A percentile compares a stretch with the other conserved stretches of the same genome.
Evolutionary conservation across 176 grass and related monocot species (phyloP).

Genomic region (Phyllostachys edulis): DNA sequence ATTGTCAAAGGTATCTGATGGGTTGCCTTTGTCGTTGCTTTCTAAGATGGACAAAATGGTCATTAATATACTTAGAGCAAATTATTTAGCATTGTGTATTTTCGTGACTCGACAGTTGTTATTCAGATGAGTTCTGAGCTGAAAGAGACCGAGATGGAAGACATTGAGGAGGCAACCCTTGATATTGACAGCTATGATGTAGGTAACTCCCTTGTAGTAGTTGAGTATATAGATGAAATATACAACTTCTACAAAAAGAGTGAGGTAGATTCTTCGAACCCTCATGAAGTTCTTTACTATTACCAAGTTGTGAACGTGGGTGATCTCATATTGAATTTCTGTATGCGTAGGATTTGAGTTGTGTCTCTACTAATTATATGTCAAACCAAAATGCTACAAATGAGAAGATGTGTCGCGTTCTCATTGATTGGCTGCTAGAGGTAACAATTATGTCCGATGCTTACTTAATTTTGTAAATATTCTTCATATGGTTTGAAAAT

Average conservation of each 20-base stretch:
- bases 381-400: conserved; percentile 69
- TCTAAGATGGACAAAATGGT: conserved; percentile 60
- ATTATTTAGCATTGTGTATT: background rate
- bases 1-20: too few relatives aligned
- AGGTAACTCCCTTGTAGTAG: conserved; percentile 71
- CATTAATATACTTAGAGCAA: background rate
- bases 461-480: background rate
- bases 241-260: conserved; percentile 59
- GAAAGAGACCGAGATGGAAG: conserved; percentile 86
- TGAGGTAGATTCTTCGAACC: conserved; percentile 49
- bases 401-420: conserved; percentile 84
- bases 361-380: conserved; percentile 78
- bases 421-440: conserved; percentile 95
- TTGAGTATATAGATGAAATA: conserved; percentile 85
- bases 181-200: conserved; percentile 75
- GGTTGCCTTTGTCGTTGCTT: background rate
- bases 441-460: conserved; percentile 7
- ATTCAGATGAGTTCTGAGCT: conserved; percentile 61
- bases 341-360: conserved; percentile 50
- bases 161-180: conserved; percentile 57
- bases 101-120: background rate
- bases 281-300: background rate
- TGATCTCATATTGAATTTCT: too few relatives aligned
- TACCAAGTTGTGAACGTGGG: background rate
- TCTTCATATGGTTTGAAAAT: background rate